These are phyloP conservation scores for Kwoniella pini DNA, from an alignment of 768 basidiomycete species.

Conservation along the genomic window DNA sequence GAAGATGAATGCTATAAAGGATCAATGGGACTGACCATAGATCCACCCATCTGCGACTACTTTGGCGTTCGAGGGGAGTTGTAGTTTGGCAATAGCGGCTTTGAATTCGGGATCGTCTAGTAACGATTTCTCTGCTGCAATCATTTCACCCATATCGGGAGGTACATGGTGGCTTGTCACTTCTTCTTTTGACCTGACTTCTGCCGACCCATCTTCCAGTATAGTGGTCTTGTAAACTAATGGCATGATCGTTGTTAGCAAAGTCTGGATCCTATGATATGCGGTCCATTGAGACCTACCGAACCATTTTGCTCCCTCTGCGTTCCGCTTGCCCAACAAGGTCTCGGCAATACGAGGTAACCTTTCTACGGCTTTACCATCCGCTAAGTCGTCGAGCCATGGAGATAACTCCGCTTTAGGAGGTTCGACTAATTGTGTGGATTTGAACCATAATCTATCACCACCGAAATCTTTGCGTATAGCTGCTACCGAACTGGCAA, in stretches of 20 bases:
- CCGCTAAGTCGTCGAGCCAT: constrained; percentile 2
- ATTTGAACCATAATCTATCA: constrained; percentile 12
- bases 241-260: too few species aligned
- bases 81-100: constrained; percentile 16
- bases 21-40: constrained; percentile 9
- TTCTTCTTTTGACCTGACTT: neutral
- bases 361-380: neutral
- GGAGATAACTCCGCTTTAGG: constrained; percentile 13
- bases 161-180: constrained; percentile 14
- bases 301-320: neutral
- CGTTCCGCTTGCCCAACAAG: neutral
- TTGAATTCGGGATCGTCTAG: constrained; percentile 21
- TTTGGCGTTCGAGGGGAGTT: constrained; percentile 15
- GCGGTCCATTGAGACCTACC: constrained; percentile 6
- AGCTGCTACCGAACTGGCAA: neutral
- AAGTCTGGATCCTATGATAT: too few species aligned
- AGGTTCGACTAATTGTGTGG: constrained; percentile 3
- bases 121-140: constrained; percentile 19
- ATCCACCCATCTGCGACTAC: constrained; percentile 28
- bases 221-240: neutral
- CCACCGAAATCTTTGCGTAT: neutral
- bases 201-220: neutral
- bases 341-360: constrained; percentile 1
- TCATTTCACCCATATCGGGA: constrained; percentile 26
- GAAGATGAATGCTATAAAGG: too few species aligned